Evolutionary conservation across 805 yeast genomes (phyloP), one percentile per base, ranked within the genome.

Genomic region (Pichia nakasei): DNA sequence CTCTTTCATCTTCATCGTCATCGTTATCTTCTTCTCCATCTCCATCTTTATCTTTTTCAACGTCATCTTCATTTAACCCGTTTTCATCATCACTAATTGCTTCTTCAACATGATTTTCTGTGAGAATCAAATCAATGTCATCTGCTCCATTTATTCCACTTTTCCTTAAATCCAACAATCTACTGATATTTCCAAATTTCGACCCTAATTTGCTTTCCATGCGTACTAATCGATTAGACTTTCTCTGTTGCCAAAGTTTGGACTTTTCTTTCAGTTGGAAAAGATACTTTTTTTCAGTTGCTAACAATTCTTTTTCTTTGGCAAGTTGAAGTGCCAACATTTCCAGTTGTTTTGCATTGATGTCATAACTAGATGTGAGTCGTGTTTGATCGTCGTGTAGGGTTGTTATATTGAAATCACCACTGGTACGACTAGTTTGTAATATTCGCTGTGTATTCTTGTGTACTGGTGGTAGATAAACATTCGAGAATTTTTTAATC

Each of bases 321-420:
- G 52, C 43, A 12, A 51, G 47, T 38, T 61, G 58, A 11, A 41
- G 41, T 7, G 52, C 33, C 9, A 61, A 46, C 9, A 41, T 47
- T 19, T 58, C 59, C 17, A 59, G 36, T 39, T 61, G 65, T 26
- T 48, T 48, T n/a, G 54, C 38, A 37, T 55, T 60, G 7, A 56
- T 59, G 39, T 55, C 54, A 31, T 57, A 53, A 27, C 57, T 51
- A 7, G 56, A 43, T 18, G 49, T 51, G 15, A 61, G 44, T 19
- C 59, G 38, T 2, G 40, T 39, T 22, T 48, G 55, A 20, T 57
- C 59, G 5, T 50, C 51, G 36, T 43, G 48, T 19, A 58, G 37
- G 17, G 47, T 47, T 26, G 55, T 58, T 43, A 59, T 55, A 44
- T 60, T 58, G 12, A 61, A 47, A 2, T 57, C 54, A 12, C 46